Base-by-base conservation (phyloP, 768 basidiomycete species). In the Neoboletus magnificus region DNA sequence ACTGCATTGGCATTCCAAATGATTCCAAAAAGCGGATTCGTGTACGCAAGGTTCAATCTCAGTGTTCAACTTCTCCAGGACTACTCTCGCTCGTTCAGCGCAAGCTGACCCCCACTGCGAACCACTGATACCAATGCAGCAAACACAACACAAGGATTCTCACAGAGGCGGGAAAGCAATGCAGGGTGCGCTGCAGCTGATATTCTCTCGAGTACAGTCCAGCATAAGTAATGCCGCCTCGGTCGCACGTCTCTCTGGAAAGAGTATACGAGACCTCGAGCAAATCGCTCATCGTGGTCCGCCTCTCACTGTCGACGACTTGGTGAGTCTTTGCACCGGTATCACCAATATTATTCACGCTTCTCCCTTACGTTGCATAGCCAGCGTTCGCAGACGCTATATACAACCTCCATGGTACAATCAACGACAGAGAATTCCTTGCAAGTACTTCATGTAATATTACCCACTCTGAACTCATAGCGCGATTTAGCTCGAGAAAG, bases 341-440 rank as follows among this genome's bases (percentile, higher is more conserved):
- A 3, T 18, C 25, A 4, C 7, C n/a, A 10, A n/a, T 33, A 22
- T 47, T 13, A 16, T 32, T 54, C 36, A 52, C 25, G 2, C 37
- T 16, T 32, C 5, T 10, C 25, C 42, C 47, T 7, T 51, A 57
- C 8, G 9, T 18, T 27, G 16, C 32, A 29, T 27, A 85, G 84
- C 74, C 76, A 29, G 81, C 80, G 15, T 74, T 78, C 48, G 52
- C 69, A 33, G 79, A 88, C 65, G 80, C 79, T 13, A 33, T 82
- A 11, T 66, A 68, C 55, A 71, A 83, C 59, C 59, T 70, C 18
- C 70, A 71, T 42, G 71, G 80, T 3, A 71, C 72, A 30, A 62
- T 78, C 37, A 76, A 90, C 62, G 87, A 90, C 64, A 80, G 87
- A 56, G 67, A 80, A 29, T 68, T 87, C 58, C 67, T 89, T 67